A percentile compares a stretch with the other conserved stretches of the same genome.
These are phyloP conservation scores for Vanrija sp. DNA, from an alignment of 1,284 basidiomycete species.

Conservation along the genomic window DNA sequence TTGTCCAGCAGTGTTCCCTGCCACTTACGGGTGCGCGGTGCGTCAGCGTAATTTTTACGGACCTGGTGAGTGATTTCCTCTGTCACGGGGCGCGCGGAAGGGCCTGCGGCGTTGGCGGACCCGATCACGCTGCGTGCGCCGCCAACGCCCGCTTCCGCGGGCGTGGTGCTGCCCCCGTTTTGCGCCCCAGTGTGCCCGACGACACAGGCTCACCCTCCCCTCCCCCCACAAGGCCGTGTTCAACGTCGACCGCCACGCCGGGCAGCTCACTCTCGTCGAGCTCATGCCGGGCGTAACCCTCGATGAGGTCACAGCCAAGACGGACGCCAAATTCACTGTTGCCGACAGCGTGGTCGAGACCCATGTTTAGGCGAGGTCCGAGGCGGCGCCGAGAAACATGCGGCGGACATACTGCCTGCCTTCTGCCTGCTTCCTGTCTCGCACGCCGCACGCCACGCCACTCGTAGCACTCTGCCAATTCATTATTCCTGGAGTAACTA, in stretches of 20 bases:
- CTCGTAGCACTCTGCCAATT: too few relatives aligned
- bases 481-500: too few relatives aligned
- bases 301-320: conserved; percentile 80
- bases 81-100: background rate
- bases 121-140: too few relatives aligned
- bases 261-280: conserved; percentile 72
- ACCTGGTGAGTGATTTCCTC: conserved; percentile 53
- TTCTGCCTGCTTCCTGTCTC: too few relatives aligned
- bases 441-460: too few relatives aligned
- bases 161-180: too few relatives aligned
- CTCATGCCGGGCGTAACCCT: conserved; percentile 75
- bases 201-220: too few relatives aligned
- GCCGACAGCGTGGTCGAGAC: conserved; percentile 30
- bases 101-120: background rate
- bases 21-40: conserved; percentile 83
- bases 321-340: conserved; percentile 66
- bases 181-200: too few relatives aligned
- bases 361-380: background rate
- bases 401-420: too few relatives aligned
- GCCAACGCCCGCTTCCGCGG: too few relatives aligned
- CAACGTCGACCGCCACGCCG: conserved; percentile 71
- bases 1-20: conserved; percentile 74
- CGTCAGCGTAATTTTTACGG: conserved; percentile 87
- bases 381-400: background rate
- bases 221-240: conserved; percentile 79